Percentiles rank a stretch among this genome's conserved stretches.
Evolutionary conservation across 768 basidiomycete genomes (phyloP).

Genomic region (Clathrus columnatus): DNA sequence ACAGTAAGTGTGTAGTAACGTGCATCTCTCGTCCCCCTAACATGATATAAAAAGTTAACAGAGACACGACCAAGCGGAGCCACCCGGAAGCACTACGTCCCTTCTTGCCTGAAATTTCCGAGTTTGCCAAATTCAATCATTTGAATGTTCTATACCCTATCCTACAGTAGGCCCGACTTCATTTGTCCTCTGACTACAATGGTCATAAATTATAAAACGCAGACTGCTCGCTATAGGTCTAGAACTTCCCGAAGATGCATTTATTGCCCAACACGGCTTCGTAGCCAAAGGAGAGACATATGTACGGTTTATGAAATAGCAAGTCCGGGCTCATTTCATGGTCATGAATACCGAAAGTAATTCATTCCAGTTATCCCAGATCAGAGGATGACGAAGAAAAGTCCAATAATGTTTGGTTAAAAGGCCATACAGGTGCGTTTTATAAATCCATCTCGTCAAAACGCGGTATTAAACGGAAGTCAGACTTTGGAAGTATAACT

Average conservation of each 20-base stretch:
- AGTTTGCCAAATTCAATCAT: conserved; percentile 44
- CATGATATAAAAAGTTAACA: conserved; percentile 33
- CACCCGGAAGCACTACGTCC: conserved; percentile 45
- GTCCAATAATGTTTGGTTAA: conserved; percentile 49
- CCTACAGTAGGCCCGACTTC: conserved; percentile 27
- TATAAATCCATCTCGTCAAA: background rate
- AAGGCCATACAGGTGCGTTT: conserved; percentile 45
- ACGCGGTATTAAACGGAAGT: background rate
- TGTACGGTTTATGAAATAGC: conserved; percentile 43
- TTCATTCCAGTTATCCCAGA: conserved; percentile 36
- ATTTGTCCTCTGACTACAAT: background rate
- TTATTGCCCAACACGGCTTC: conserved; percentile 41
- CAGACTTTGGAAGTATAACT: conserved; percentile 48
- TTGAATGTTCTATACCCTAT: conserved; percentile 41
- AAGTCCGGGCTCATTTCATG: conserved; percentile 11
- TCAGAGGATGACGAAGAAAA: conserved; percentile 39
- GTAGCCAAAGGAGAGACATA: conserved; percentile 30
- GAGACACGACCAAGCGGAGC: conserved; percentile 34
- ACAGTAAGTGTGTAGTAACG: conserved; percentile 31
- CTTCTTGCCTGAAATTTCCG: conserved; percentile 43
- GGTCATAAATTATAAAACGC: background rate
- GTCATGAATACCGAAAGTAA: background rate
- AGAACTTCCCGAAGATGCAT: conserved; percentile 44
- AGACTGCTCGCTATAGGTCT: conserved; percentile 45
- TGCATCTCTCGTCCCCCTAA: background rate